These are phyloP conservation scores for Dictyostelium citrinum DNA, from an alignment of 78 protist species.

Conservation along the genomic window DNA sequence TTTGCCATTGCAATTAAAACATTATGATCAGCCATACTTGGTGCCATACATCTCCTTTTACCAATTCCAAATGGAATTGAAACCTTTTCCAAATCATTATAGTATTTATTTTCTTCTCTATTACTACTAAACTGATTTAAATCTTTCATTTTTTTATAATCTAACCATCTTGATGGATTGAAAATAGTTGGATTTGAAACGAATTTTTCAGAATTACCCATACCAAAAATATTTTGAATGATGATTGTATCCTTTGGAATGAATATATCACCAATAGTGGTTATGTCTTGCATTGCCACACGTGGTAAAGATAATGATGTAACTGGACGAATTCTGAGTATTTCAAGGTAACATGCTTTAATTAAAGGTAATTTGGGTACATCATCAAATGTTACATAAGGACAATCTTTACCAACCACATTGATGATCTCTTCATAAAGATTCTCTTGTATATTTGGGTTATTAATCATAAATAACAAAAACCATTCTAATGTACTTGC, in stretches of 20 bases:
- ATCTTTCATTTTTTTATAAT: not conserved
- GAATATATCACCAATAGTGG: not conserved
- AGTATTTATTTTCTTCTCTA: not conserved
- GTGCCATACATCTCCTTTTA: not conserved
- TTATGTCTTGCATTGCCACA: not conserved
- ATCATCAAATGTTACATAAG: not conserved
- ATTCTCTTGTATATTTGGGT: slow-evolving; percentile 12
- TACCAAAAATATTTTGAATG: not conserved
- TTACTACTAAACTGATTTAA: not conserved
- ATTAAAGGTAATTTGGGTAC: not conserved
- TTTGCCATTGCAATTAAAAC: not conserved
- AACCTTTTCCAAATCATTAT: not conserved
- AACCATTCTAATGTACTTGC: slow-evolving; percentile 35
- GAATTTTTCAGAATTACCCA: slow-evolving; percentile 32
- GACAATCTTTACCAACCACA: not conserved
- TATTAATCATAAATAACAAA: slow-evolving; percentile 1
- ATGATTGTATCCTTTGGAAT: slow-evolving; percentile 33
- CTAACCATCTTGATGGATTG: not conserved
- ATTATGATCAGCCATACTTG: not conserved
- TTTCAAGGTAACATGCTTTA: not conserved
- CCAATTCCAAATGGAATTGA: not conserved
- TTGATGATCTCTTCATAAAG: not conserved
- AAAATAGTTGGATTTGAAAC: not conserved
- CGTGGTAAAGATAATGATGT: slow-evolving; percentile 25
- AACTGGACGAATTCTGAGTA: not conserved